These are phyloP conservation scores for Bruguiera hainesii DNA, from an alignment of 441 rosid species.

Conservation along the genomic window DNA sequence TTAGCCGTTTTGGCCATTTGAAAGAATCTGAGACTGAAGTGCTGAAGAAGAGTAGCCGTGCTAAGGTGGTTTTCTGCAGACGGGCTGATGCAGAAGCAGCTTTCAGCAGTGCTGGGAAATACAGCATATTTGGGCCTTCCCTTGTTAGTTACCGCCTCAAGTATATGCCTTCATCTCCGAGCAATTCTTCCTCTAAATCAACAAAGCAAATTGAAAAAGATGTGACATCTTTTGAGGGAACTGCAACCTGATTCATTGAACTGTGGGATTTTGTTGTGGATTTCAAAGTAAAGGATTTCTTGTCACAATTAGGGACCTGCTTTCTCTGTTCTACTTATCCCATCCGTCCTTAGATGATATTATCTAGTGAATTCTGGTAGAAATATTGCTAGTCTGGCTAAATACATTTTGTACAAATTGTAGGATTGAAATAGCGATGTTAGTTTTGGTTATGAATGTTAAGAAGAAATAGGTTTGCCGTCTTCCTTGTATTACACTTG, in stretches of 20 bases:
- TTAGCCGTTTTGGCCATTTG: conserved; percentile 53
- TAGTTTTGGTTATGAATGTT: background rate
- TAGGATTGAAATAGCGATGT: conserved; percentile 13
- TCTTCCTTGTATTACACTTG: background rate
- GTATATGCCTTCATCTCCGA: conserved; percentile 26
- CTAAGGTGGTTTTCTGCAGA: conserved; percentile 59
- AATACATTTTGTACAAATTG: conserved; percentile 4
- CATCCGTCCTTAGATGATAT: background rate
- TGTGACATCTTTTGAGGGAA: conserved; percentile 11
- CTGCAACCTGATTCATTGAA: conserved; percentile 9
- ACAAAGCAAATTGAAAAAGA: conserved; percentile 22
- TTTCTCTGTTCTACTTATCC: background rate
- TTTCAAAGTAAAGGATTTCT: background rate
- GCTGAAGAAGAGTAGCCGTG: conserved; percentile 51
- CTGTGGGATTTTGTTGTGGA: background rate
- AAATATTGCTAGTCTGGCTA: background rate
- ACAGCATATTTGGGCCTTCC: conserved; percentile 68
- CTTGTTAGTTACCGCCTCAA: conserved; percentile 71
- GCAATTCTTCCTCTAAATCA: conserved; percentile 20
- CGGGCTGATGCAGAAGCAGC: conserved; percentile 65
- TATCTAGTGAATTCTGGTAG: background rate
- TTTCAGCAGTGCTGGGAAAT: conserved; percentile 70
- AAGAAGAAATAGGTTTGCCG: background rate
- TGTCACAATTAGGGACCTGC: background rate
- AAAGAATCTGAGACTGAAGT: conserved; percentile 46